phyloP scores from a whole-genome alignment of 1,139 yeast species.

The Saccharomyces hybrid region DNA sequence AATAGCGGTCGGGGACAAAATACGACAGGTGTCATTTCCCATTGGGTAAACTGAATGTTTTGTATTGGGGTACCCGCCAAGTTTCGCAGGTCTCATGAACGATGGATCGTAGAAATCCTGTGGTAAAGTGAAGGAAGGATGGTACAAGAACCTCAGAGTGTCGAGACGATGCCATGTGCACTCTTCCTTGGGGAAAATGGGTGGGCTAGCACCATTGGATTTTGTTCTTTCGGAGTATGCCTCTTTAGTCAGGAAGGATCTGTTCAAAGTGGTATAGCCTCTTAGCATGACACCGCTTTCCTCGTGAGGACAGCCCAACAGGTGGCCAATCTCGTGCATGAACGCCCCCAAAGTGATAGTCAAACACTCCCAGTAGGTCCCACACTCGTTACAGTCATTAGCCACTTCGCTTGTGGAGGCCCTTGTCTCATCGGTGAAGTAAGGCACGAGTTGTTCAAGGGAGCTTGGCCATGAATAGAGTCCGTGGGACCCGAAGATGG shows the following conservation, averaged over 20 bases:
- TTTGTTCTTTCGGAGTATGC: slow-evolving; percentile 47
- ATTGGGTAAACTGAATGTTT: slow-evolving; percentile 41
- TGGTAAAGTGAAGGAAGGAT: slow-evolving; percentile 71
- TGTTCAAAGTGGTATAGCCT: slow-evolving; percentile 71
- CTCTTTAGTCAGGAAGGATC: slow-evolving; percentile 77
- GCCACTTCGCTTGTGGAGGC: slow-evolving; percentile 67
- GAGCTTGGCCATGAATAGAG: slow-evolving; percentile 81
- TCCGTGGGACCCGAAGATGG: slow-evolving; percentile 92
- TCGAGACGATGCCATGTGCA: slow-evolving; percentile 88
- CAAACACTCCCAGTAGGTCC: slow-evolving; percentile 84
- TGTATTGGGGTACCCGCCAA: slow-evolving; percentile 21
- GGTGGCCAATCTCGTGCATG: slow-evolving; percentile 91
- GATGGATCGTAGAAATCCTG: slow-evolving; percentile 42
- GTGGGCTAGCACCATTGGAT: slow-evolving; percentile 37
- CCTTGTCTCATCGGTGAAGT: slow-evolving; percentile 64
- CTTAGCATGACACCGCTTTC: slow-evolving; percentile 84
- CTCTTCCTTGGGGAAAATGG: slow-evolving; percentile 54
- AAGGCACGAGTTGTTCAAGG: slow-evolving; percentile 59
- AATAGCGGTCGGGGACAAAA: slow-evolving; percentile 57
- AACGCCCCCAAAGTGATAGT: slow-evolving; percentile 88
- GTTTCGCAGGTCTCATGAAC: slow-evolving; percentile 26
- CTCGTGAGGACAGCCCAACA: slow-evolving; percentile 87
- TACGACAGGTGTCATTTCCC: slow-evolving; percentile 38
- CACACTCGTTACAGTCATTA: slow-evolving; percentile 77
- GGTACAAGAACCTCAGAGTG: slow-evolving; percentile 65